Conservation (phyloP, 495 filamentous ascomycete species). For the Filosporella fistucella region DNA sequence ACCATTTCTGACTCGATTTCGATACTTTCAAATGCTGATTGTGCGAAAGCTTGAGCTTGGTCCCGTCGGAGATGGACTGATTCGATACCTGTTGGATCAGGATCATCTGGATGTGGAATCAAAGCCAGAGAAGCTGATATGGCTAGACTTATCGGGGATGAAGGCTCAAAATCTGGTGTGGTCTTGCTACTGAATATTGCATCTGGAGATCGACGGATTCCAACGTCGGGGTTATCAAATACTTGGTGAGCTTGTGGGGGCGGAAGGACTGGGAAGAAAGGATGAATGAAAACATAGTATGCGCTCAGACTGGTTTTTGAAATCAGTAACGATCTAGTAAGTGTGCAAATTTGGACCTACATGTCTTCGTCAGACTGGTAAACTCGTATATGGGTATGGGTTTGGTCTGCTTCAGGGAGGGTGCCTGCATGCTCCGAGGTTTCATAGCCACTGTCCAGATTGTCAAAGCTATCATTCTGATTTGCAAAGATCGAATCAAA, state of each 20-base stretch:
- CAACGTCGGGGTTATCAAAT: conserved; percentile 40
- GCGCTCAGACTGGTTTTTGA: conserved; percentile 45
- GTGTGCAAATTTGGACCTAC: conserved; percentile 17
- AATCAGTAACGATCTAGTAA: conserved; percentile 23
- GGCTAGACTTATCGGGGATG: conserved; percentile 49
- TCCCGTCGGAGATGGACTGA: conserved; percentile 46
- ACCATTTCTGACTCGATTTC: conserved; percentile 53
- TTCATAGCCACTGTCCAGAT: conserved; percentile 24
- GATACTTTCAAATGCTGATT: conserved; percentile 46
- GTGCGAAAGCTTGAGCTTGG: conserved; percentile 51
- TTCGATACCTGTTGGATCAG: conserved; percentile 36
- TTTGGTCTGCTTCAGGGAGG: no score
- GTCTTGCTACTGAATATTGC: conserved; percentile 27
- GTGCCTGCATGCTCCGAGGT: no score
- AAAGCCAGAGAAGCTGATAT: conserved; percentile 52
- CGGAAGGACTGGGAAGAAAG: conserved; percentile 55
- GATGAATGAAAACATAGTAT: conserved; percentile 57
- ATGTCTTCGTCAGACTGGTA: conserved; percentile 17
- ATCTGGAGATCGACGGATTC: conserved; percentile 16
- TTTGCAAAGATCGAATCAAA: conserved; percentile 12
- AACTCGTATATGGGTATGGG: conserved; percentile 25
- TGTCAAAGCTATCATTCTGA: conserved; percentile 9
- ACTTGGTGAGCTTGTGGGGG: conserved; percentile 39
- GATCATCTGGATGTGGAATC: conserved; percentile 48
- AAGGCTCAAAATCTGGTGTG: conserved; percentile 43